Conservation (phyloP, 345 rosid species). For the Melastoma malabathricum region DNA sequence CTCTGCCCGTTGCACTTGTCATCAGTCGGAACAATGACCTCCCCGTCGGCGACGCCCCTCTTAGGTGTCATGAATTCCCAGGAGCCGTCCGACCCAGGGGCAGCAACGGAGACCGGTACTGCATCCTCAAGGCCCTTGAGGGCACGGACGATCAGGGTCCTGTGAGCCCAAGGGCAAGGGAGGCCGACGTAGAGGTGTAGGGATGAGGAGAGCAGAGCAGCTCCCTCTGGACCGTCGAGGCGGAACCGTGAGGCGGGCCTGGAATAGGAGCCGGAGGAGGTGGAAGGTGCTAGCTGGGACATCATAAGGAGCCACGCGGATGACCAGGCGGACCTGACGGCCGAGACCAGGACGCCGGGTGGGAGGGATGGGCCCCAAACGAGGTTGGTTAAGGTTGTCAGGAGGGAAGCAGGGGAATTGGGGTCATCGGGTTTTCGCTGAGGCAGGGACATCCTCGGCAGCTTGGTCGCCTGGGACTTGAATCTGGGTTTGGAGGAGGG, state of each 20-base stretch:
- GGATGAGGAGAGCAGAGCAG: slow-evolving; percentile 13
- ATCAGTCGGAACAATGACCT: slow-evolving; percentile 36
- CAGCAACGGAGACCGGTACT: slow-evolving; percentile 54
- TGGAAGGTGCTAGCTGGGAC: slow-evolving; percentile 89
- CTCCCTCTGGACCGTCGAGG: slow-evolving; percentile 14
- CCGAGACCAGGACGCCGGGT: slow-evolving; percentile 70
- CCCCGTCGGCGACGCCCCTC: slow-evolving; percentile 7
- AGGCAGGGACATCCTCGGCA: background rate
- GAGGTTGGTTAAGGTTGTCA: slow-evolving; percentile 41
- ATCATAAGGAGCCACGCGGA: slow-evolving; percentile 80
- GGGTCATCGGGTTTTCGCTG: background rate
- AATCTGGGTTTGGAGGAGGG: too few species aligned
- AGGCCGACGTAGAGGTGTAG: slow-evolving; percentile 86
- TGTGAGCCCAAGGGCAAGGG: slow-evolving; percentile 96
- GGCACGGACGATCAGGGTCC: slow-evolving; percentile 64
- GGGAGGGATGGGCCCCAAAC: slow-evolving; percentile 92
- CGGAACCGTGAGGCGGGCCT: slow-evolving; percentile 68
- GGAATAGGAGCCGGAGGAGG: slow-evolving; percentile 65
- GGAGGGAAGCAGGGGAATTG: slow-evolving; percentile 8
- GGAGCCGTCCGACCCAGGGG: slow-evolving; percentile 66
- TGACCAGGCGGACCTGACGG: slow-evolving; percentile 63
- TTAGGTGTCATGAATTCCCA: slow-evolving; percentile 47
- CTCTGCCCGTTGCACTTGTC: slow-evolving; percentile 44
- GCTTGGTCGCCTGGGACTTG: too few species aligned
- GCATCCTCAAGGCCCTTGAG: slow-evolving; percentile 69